A percentile compares a stretch with the other conserved stretches of the same genome.
phyloP scores from a whole-genome alignment of 2,329 filamentous ascomycete species.

The Colletotrichum falcatum region DNA sequence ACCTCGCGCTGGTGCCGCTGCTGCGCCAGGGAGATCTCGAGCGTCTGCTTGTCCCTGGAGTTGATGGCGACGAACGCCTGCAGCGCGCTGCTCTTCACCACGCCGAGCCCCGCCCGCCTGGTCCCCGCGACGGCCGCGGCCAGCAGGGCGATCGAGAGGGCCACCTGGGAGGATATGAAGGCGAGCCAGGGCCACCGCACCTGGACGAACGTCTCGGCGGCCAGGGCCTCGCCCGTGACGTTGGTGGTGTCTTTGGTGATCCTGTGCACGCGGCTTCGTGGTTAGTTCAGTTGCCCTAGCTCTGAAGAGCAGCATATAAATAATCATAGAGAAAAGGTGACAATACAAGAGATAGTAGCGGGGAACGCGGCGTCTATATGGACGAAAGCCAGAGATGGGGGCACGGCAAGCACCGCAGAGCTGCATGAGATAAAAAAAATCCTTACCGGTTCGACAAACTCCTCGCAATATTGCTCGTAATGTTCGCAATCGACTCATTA shows the following conservation, averaged over 20 bases:
- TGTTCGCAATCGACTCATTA: slow-evolving; percentile 2
- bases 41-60: background rate
- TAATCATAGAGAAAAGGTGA: background rate
- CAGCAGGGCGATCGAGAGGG: slow-evolving; percentile 35
- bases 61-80: slow-evolving; percentile 5
- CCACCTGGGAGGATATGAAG: slow-evolving; percentile 40
- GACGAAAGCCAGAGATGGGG: background rate
- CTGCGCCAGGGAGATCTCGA: background rate
- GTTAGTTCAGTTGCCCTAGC: background rate
- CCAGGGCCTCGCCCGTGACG: slow-evolving; percentile 15
- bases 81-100: slow-evolving; percentile 40
- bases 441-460: slow-evolving; percentile 4
- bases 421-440: background rate
- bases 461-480: slow-evolving; percentile 19
- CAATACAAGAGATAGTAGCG: background rate
- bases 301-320: no score
- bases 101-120: slow-evolving; percentile 29
- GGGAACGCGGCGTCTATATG: background rate
- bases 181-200: slow-evolving; percentile 42
- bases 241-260: slow-evolving; percentile 8
- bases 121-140: slow-evolving; percentile 32
- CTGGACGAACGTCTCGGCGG: slow-evolving; percentile 29
- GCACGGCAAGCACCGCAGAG: background rate
- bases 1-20: background rate
- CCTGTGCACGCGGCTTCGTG: background rate